phyloP scores from a whole-genome alignment of 225 moss, liverwort and hornwort genomes.

The Anthoceros angustus region DNA sequence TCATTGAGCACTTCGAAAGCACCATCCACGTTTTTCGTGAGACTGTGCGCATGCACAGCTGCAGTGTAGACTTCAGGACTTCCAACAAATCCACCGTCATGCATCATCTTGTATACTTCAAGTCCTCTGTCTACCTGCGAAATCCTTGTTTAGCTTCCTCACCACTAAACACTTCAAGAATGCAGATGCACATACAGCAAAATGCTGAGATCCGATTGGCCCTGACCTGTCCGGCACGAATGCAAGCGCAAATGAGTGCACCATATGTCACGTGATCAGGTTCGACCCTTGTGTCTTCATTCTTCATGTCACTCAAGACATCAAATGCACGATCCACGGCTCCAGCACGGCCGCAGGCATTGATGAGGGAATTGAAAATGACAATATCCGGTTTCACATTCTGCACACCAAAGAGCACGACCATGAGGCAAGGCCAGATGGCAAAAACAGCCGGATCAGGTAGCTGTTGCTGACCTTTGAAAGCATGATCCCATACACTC shows the following conservation, averaged over 20 bases:
- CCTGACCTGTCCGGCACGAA: constrained; percentile 69
- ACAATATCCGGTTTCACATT: constrained; percentile 77
- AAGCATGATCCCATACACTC: constrained; percentile 94
- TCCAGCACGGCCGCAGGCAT: constrained; percentile 86
- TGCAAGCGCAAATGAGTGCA: constrained; percentile 74
- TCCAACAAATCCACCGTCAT: constrained; percentile 30
- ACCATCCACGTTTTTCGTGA: constrained; percentile 42
- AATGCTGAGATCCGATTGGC: neutral
- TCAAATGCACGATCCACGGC: constrained; percentile 93
- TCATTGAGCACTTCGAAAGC: constrained; percentile 61
- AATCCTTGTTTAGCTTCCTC: neutral
- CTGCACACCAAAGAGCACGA: constrained; percentile 22
- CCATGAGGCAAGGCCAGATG: constrained; percentile 1
- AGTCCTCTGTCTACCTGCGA: constrained; percentile 66
- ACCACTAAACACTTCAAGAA: neutral
- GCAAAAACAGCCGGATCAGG: neutral
- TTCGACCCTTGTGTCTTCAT: constrained; percentile 54
- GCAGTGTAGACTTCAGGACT: constrained; percentile 89
- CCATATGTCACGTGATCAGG: constrained; percentile 85
- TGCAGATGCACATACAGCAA: neutral
- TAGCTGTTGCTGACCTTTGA: constrained; percentile 40
- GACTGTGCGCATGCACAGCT: constrained; percentile 87
- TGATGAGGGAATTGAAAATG: constrained; percentile 85
- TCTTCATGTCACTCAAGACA: constrained; percentile 76
- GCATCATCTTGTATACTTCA: constrained; percentile 72